A percentile compares a stretch with the other conserved stretches of the same genome.
These are phyloP conservation scores for Conringia planisiliqua DNA, from an alignment of 345 rosid species.

Conservation along the genomic window DNA sequence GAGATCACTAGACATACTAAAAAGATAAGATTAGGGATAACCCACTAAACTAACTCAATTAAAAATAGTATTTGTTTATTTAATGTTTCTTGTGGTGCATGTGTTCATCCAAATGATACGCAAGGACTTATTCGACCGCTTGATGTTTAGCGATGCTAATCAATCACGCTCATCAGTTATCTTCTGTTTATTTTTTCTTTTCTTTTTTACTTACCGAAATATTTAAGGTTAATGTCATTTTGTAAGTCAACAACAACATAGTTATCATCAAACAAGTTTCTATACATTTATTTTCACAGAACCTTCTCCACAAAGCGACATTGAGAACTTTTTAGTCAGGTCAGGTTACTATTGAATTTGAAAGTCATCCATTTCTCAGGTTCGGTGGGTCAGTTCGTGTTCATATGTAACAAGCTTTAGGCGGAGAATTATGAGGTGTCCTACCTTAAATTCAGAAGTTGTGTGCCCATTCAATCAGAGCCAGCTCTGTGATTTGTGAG, in stretches of 20 bases:
- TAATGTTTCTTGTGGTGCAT: not conserved
- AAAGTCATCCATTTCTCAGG: too few species aligned
- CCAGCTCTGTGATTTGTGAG: too few species aligned
- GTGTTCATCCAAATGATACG: not conserved
- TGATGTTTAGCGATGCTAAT: not conserved
- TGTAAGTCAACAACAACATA: not conserved
- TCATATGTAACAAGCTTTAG: not conserved
- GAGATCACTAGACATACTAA: conserved; percentile 14
- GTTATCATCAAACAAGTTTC: not conserved
- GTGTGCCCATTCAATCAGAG: not conserved
- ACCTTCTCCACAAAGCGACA: not conserved
- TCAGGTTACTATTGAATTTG: too few species aligned
- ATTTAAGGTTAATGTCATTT: not conserved
- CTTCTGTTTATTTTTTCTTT: too few species aligned
- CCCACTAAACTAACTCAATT: not conserved
- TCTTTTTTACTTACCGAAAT: not conserved
- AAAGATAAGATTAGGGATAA: not conserved
- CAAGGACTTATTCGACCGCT: not conserved
- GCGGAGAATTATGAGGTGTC: not conserved
- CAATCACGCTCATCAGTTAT: too few species aligned
- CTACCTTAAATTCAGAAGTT: not conserved
- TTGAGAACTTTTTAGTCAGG: too few species aligned
- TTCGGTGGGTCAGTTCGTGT: too few species aligned
- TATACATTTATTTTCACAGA: not conserved
- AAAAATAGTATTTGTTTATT: not conserved